Conservation (phyloP, 495 filamentous ascomycete species). For the Hypomontagnella monticulosa region DNA sequence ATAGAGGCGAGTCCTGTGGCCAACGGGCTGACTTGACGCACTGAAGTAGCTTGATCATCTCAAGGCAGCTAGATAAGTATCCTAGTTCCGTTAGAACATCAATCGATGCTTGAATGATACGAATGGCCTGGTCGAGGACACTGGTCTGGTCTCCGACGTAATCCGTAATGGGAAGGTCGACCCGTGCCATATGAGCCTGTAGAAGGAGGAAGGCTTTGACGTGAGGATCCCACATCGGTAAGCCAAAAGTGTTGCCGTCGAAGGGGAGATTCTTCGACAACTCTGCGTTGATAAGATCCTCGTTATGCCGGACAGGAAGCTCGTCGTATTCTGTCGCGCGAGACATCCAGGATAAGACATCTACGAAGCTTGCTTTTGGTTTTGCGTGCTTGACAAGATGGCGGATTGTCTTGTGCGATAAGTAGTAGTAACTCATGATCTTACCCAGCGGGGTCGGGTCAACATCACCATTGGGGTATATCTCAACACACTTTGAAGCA, state of each 20-base stretch:
- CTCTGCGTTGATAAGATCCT: slow-evolving; percentile 96
- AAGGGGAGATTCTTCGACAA: slow-evolving; percentile 81
- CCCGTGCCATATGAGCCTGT: slow-evolving; percentile 92
- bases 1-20: slow-evolving; percentile 81
- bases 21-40: slow-evolving; percentile 92
- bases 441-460: slow-evolving; percentile 90
- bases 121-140: slow-evolving; percentile 93
- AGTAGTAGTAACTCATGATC: slow-evolving; percentile 99
- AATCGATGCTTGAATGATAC: slow-evolving; percentile 91
- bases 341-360: slow-evolving; percentile 92
- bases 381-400: slow-evolving; percentile 81
- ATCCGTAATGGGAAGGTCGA: slow-evolving; percentile 92
- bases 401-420: slow-evolving; percentile 94
- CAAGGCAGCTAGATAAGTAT: slow-evolving; percentile 73
- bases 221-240: slow-evolving; percentile 98
- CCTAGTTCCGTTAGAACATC: slow-evolving; percentile 95
- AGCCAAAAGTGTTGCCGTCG: slow-evolving; percentile 59
- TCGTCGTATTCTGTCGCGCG: slow-evolving; percentile 96
- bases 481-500: slow-evolving; percentile 80
- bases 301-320: slow-evolving; percentile 97
- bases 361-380: slow-evolving; percentile 78
- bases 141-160: slow-evolving; percentile 90
- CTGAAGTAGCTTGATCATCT: slow-evolving; percentile 87
- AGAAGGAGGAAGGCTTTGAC: slow-evolving; percentile 95
- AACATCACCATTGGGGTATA: slow-evolving; percentile 88